A percentile compares a stretch with the other conserved stretches of the same genome.
phyloP scores from a whole-genome alignment of 345 rosid species.

The Salix dunnii region DNA sequence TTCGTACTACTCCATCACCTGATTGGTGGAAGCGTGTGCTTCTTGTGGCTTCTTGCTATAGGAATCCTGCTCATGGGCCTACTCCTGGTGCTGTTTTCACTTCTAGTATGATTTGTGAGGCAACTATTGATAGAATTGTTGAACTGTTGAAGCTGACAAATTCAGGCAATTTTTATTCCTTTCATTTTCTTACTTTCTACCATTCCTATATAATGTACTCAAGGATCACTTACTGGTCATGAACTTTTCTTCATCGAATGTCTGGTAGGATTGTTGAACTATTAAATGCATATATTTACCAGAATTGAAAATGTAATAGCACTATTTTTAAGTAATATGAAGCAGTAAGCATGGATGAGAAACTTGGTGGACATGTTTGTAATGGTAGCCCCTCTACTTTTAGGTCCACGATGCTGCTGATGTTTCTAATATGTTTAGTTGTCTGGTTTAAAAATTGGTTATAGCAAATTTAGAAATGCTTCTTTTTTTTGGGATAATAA shows the following conservation, averaged over 20 bases:
- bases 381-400: not conserved
- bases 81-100: conserved; percentile 96
- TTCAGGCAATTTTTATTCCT: conserved; percentile 61
- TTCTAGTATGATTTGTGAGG: conserved; percentile 92
- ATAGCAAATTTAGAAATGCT: not conserved
- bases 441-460: conserved; percentile 8
- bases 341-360: too few relatives aligned
- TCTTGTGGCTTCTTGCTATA: conserved; percentile 80
- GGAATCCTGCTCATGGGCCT: conserved; percentile 61
- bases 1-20: conserved; percentile 95
- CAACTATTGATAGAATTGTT: conserved; percentile 80
- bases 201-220: not conserved
- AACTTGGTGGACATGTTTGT: not conserved
- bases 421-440: conserved; percentile 5
- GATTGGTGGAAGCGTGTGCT: conserved; percentile 99
- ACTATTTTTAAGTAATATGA: not conserved
- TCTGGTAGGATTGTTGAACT: not conserved
- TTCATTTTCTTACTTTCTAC: not conserved
- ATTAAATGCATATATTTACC: not conserved
- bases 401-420: not conserved
- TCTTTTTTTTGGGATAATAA: conserved; percentile 21
- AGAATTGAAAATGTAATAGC: not conserved
- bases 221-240: not conserved
- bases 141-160: conserved; percentile 87
- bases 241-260: not conserved